Evolutionary conservation across 805 yeast genomes (phyloP).

Genomic region (Ogataea wickerhamii): DNA sequence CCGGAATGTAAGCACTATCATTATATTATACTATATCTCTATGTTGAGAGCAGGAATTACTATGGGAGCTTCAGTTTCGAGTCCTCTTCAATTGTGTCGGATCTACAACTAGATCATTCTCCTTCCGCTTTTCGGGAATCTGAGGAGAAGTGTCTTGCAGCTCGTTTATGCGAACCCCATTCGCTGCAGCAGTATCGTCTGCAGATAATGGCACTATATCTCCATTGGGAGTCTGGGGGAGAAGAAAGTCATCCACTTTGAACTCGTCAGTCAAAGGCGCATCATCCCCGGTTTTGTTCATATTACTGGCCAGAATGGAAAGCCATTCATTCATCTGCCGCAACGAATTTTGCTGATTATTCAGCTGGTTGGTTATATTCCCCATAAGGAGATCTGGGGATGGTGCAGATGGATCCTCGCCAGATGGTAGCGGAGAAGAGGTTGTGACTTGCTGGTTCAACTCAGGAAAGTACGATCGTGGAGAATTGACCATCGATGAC

Average conservation of each 20-base stretch:
- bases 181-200: conserved; percentile 1
- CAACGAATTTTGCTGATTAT: conserved; percentile 48
- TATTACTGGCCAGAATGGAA: conserved; percentile 29
- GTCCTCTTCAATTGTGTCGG: no score
- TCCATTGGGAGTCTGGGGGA: conserved; percentile 28
- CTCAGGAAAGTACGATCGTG: conserved; percentile 29
- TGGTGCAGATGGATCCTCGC: conserved; percentile 12
- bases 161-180: conserved; percentile 1
- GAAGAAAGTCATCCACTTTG: conserved; percentile 32
- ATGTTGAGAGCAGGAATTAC: no score
- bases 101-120: no score
- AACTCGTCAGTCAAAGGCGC: conserved; percentile 28
- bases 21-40: no score
- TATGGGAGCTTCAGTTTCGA: no score
- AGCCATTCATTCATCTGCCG: conserved; percentile 59
- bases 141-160: background rate
- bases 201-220: conserved; percentile 13
- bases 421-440: conserved; percentile 14
- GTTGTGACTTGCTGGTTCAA: conserved; percentile 12
- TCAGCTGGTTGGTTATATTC: conserved; percentile 45
- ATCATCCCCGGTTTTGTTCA: conserved; percentile 13
- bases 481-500: conserved; percentile 21
- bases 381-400: conserved; percentile 27
- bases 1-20: no score
- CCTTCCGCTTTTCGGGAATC: conserved; percentile 2